Evolutionary conservation across 2,329 filamentous ascomycete species (phyloP).

Genomic region (Hypomyces perniciosus): DNA sequence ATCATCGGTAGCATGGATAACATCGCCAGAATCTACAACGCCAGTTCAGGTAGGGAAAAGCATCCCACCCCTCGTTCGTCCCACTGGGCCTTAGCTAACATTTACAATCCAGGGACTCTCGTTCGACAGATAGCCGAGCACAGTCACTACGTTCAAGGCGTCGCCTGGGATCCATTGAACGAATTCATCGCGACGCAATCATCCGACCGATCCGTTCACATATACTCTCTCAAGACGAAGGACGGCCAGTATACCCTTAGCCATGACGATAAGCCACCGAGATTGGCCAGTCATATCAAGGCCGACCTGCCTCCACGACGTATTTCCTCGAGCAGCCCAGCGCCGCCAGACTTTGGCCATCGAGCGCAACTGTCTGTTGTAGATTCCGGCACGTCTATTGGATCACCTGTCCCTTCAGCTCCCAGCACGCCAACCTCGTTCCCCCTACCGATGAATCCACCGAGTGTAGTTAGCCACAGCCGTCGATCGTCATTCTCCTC

Average conservation of each 20-base stretch:
- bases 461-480: slow-evolving; percentile 80
- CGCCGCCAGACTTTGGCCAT: slow-evolving; percentile 72
- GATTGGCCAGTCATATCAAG: slow-evolving; percentile 69
- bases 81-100: slow-evolving; percentile 6
- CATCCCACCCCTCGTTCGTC: neutral
- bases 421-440: slow-evolving; percentile 90
- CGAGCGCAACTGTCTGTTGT: slow-evolving; percentile 56
- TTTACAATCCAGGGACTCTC: slow-evolving; percentile 41
- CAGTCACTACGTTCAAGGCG: slow-evolving; percentile 96
- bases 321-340: slow-evolving; percentile 87
- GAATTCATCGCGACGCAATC: slow-evolving; percentile 98
- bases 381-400: slow-evolving; percentile 51
- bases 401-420: slow-evolving; percentile 82
- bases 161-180: slow-evolving; percentile 96
- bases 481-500: slow-evolving; percentile 90
- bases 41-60: slow-evolving; percentile 68
- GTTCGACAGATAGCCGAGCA: slow-evolving; percentile 95
- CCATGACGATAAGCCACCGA: slow-evolving; percentile 62
- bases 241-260: slow-evolving; percentile 86
- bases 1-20: slow-evolving; percentile 99
- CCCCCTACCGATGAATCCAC: slow-evolving; percentile 92
- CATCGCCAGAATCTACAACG: slow-evolving; percentile 93
- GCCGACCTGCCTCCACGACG: slow-evolving; percentile 90
- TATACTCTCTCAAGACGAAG: slow-evolving; percentile 93
- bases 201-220: slow-evolving; percentile 94